Conservation (phyloP, 208 protist species). For the Leishmania amazonensis region DNA sequence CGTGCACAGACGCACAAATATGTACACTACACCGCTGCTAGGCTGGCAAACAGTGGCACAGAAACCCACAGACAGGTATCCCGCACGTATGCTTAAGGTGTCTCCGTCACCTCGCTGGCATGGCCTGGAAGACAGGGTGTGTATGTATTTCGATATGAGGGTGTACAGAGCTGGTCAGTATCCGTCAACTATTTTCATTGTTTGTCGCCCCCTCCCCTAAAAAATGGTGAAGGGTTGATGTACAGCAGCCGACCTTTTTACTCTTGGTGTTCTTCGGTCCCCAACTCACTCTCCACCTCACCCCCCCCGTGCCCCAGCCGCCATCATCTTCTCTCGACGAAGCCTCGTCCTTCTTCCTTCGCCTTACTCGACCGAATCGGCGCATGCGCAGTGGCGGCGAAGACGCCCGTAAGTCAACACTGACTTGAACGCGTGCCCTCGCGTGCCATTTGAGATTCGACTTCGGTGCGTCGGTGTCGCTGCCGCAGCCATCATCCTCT, state of each 20-base stretch:
- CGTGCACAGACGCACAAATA: not conserved
- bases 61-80: not conserved
- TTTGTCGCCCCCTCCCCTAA: not conserved
- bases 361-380: not conserved
- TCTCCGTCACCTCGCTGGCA: not conserved
- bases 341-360: not conserved
- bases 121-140: not conserved
- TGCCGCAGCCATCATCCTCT: not conserved
- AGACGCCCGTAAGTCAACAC: constrained; percentile 24
- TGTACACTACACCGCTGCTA: not conserved
- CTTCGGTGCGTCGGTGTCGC: not conserved
- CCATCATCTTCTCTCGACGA: no score
- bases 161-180: not conserved
- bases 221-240: not conserved
- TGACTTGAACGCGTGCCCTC: constrained; percentile 24
- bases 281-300: not conserved
- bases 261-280: not conserved
- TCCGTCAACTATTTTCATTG: not conserved
- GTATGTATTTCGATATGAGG: not conserved
- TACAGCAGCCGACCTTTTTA: not conserved
- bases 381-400: not conserved
- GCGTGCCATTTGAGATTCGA: not conserved
- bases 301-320: not conserved
- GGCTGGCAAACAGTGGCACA: not conserved
- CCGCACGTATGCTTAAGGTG: not conserved